phyloP scores from a whole-genome alignment of 768 basidiomycete genomes.

The Boletus vinaceobasis region DNA sequence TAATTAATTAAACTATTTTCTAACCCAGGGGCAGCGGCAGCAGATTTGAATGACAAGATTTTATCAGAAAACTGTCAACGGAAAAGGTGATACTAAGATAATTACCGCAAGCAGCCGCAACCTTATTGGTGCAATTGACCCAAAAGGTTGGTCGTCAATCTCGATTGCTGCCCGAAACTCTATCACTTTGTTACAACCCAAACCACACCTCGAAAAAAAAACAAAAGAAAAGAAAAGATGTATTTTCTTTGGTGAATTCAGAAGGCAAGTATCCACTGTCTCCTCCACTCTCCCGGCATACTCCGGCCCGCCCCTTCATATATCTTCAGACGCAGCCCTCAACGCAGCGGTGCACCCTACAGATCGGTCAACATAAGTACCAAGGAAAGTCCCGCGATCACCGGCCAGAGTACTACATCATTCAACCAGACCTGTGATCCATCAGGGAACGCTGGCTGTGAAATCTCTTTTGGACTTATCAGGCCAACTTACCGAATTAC shows the following conservation, averaged over 20 bases:
- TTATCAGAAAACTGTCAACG: slow-evolving; percentile 28
- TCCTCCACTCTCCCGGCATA: slow-evolving; percentile 5
- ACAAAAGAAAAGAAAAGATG: too few relatives aligned
- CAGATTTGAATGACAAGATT: slow-evolving; percentile 17
- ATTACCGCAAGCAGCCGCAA: slow-evolving; percentile 28
- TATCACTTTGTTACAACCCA: slow-evolving; percentile 55
- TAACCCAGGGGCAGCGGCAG: slow-evolving; percentile 14
- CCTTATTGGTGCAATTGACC: slow-evolving; percentile 38
- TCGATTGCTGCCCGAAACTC: slow-evolving; percentile 44
- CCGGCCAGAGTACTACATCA: slow-evolving; percentile 4
- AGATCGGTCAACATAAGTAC: slow-evolving; percentile 19
- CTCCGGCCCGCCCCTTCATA: slow-evolving; percentile 6
- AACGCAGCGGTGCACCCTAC: slow-evolving; percentile 8
- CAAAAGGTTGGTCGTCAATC: slow-evolving; percentile 42
- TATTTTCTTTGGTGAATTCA: background rate
- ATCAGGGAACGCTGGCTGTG: background rate
- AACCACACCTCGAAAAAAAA: slow-evolving; percentile 23
- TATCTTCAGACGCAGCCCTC: slow-evolving; percentile 12
- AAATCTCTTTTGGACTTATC: slow-evolving; percentile 13
- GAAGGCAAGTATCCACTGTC: background rate
- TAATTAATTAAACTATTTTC: slow-evolving; percentile 39
- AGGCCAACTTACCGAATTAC: slow-evolving; percentile 1
- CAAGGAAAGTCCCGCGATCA: slow-evolving; percentile 24
- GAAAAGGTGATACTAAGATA: slow-evolving; percentile 22
- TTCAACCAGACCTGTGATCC: slow-evolving; percentile 3